Conservation (phyloP, 257 asterid species). For the Nicotiana paniculata region DNA sequence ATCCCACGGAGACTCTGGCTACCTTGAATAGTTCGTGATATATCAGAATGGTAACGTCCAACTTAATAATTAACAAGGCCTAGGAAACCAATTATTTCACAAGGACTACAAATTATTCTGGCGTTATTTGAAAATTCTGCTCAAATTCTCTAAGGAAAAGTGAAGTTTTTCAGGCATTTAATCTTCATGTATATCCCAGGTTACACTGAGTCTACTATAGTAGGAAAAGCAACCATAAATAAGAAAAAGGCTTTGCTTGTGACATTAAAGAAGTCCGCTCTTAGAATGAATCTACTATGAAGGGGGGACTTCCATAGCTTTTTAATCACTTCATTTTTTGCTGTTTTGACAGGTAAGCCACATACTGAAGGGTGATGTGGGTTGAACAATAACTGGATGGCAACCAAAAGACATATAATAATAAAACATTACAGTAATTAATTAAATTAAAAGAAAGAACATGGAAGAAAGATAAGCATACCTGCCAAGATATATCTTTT, state of each 20-base stretch:
- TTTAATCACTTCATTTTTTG: not conserved
- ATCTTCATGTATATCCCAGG: not conserved
- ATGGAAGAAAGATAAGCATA: constrained; percentile 1
- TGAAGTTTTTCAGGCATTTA: not conserved
- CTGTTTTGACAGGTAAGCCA: not conserved
- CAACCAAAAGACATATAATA: not conserved
- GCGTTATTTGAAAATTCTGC: not conserved
- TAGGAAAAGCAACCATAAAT: not conserved
- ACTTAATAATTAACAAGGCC: not conserved
- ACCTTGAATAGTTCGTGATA: not conserved
- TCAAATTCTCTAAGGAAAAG: not conserved
- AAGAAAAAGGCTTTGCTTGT: not conserved
- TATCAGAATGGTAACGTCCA: not conserved
- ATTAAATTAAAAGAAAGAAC: not conserved
- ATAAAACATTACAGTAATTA: not conserved
- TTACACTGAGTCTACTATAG: not conserved
- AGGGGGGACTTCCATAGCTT: not conserved
- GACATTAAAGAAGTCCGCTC: not conserved
- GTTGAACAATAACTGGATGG: not conserved
- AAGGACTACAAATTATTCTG: not conserved
- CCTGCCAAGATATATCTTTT: constrained; percentile 54
- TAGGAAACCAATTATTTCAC: not conserved
- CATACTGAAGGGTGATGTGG: not conserved
- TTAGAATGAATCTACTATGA: not conserved
- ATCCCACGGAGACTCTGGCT: not conserved